Percentiles rank a stretch among this genome's conserved stretches.
These are phyloP conservation scores for Fragilariopsis cylindrus DNA, from an alignment of 108 stramenopile genomes.

Conservation along the genomic window DNA sequence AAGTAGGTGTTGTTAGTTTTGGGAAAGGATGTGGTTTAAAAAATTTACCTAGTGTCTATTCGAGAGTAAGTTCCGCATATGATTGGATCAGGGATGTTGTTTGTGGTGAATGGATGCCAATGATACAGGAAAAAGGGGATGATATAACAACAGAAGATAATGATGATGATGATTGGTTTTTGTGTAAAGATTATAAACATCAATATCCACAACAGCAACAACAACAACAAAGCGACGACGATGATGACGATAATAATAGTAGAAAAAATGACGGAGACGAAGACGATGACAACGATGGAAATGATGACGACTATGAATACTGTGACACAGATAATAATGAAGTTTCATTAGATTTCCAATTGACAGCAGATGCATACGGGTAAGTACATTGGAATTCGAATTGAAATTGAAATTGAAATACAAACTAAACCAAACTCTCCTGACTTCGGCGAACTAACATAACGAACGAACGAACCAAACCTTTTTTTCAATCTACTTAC, in stretches of 20 bases:
- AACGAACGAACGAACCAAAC: too few species aligned
- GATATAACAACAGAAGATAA: background rate
- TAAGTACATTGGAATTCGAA: too few species aligned
- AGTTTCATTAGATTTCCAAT: background rate
- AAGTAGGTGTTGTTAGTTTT: constrained; percentile 43
- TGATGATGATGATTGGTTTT: background rate
- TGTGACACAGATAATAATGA: background rate
- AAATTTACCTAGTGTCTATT: constrained; percentile 52
- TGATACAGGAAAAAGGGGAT: too few species aligned
- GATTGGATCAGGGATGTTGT: constrained; percentile 50
- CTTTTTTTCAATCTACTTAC: too few species aligned
- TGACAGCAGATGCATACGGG: constrained; percentile 1
- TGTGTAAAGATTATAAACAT: background rate
- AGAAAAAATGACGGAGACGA: background rate
- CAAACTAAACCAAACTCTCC: too few species aligned
- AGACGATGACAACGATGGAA: background rate
- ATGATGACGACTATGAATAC: background rate
- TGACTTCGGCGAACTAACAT: too few species aligned
- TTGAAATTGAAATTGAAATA: too few species aligned
- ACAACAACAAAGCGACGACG: too few species aligned
- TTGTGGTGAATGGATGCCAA: constrained; percentile 23
- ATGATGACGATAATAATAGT: too few species aligned
- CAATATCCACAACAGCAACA: background rate
- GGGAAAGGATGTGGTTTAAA: constrained; percentile 39
- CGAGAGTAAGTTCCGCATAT: constrained; percentile 38